Conservation (phyloP, 2,329 filamentous ascomycete species). For the Leptographium flavum region DNA sequence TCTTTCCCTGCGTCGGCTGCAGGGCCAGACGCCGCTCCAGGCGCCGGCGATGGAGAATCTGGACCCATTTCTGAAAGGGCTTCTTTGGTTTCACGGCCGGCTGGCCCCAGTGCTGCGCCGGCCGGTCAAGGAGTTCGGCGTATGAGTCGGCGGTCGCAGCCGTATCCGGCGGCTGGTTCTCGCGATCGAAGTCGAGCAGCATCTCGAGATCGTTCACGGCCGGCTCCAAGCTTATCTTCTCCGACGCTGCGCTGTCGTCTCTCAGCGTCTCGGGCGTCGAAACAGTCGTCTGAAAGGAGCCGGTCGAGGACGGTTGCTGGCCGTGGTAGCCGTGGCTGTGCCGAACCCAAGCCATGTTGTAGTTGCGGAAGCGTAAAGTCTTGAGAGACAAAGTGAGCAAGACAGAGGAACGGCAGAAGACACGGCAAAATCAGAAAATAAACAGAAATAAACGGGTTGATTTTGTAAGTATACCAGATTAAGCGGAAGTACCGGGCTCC, state of each 20-base stretch:
- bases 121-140: not conserved
- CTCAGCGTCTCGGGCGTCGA: not conserved
- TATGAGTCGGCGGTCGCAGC: not conserved
- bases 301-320: not conserved
- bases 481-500: not conserved
- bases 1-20: not conserved
- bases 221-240: too few species aligned
- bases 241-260: too few species aligned
- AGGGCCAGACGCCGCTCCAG: constrained; percentile 22
- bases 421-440: not conserved
- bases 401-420: too few species aligned
- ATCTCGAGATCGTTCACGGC: not conserved
- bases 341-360: not conserved
- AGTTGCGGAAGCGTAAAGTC: not conserved
- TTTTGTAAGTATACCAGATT: not conserved
- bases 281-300: constrained; percentile 4
- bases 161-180: not conserved
- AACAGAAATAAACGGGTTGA: not conserved
- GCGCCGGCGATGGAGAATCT: constrained; percentile 47
- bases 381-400: not conserved
- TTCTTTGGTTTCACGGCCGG: constrained; percentile 10
- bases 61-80: constrained; percentile 63
- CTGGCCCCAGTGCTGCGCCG: not conserved
- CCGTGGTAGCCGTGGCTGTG: not conserved
- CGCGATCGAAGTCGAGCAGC: not conserved